Percentiles rank a stretch among this genome's conserved stretches.
Evolutionary conservation across 345 rosid genomes (phyloP).

Genomic region (Jatropha curcas): DNA sequence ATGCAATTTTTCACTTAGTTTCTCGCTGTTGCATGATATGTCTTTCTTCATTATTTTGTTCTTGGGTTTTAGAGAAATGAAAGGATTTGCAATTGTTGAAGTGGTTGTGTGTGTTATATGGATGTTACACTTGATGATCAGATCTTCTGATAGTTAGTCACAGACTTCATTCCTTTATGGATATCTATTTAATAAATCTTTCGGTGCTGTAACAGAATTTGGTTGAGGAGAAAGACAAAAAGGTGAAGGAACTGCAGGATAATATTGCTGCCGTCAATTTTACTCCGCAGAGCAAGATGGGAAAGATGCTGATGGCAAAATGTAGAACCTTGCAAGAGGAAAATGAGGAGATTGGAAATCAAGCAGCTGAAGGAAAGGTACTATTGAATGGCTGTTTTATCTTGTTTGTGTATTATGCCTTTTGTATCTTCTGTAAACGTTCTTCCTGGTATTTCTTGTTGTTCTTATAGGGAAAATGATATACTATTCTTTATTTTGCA

Average conservation of each 20-base stretch:
- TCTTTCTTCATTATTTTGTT: neutral
- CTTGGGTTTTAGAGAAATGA: neutral
- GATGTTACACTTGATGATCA: neutral
- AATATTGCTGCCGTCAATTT: slow-evolving; percentile 82
- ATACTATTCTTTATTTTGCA: neutral
- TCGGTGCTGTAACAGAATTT: slow-evolving; percentile 52
- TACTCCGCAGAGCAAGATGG: slow-evolving; percentile 89
- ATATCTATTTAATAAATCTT: neutral
- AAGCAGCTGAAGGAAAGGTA: slow-evolving; percentile 98
- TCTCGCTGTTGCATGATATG: neutral
- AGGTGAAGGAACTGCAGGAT: slow-evolving; percentile 92
- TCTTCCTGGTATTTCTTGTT: neutral
- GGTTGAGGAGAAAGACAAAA: slow-evolving; percentile 95
- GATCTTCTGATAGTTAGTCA: neutral
- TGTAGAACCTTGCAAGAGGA: slow-evolving; percentile 93
- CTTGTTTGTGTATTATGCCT: neutral
- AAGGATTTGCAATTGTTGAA: neutral
- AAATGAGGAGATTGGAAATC: slow-evolving; percentile 95
- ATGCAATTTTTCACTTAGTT: no score
- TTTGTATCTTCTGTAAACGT: neutral
- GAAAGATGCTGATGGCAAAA: slow-evolving; percentile 93
- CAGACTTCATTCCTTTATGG: neutral
- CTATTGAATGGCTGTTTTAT: slow-evolving; percentile 7
- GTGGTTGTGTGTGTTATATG: neutral
- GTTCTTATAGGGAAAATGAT: neutral